Conservation (phyloP, 2,329 filamentous ascomycete species). For the Albophoma yamanashiensis region DNA sequence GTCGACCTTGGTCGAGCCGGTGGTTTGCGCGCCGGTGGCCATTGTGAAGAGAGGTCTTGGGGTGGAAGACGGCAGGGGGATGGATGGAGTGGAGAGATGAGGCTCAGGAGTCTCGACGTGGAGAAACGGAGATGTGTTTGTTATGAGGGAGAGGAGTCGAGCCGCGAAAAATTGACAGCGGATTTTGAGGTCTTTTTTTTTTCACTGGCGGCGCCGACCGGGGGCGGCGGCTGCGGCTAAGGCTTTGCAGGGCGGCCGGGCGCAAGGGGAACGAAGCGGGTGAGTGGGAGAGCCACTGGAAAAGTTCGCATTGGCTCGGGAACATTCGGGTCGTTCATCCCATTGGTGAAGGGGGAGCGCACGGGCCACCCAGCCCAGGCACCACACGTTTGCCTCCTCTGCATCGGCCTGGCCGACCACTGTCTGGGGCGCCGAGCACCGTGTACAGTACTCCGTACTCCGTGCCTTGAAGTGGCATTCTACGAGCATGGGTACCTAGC, state of each 20-base stretch:
- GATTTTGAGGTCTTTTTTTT: constrained; percentile 2
- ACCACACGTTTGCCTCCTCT: not conserved
- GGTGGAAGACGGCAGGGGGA: not conserved
- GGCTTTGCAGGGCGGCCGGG: not conserved
- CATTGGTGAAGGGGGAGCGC: not conserved
- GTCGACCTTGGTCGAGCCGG: constrained; percentile 33
- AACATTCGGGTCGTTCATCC: not conserved
- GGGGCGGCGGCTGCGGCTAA: too few species aligned
- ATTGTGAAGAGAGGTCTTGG: constrained; percentile 22
- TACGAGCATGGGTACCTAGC: too few species aligned
- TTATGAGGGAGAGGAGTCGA: not conserved
- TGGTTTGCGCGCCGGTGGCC: constrained; percentile 25
- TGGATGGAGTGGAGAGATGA: constrained; percentile 1
- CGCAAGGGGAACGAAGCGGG: not conserved
- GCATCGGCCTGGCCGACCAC: not conserved
- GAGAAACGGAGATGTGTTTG: constrained; percentile 13
- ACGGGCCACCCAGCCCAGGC: not conserved
- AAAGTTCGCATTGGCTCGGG: not conserved
- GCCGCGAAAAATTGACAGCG: not conserved
- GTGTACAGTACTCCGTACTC: too few species aligned
- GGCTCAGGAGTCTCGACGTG: constrained; percentile 10
- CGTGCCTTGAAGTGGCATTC: too few species aligned
- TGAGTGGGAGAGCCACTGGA: not conserved
- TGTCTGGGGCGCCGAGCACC: too few species aligned
- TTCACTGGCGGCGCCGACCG: not conserved